Evolutionary conservation across 495 filamentous ascomycete genomes (phyloP).

Genomic region (Trichocladium antarcticum): DNA sequence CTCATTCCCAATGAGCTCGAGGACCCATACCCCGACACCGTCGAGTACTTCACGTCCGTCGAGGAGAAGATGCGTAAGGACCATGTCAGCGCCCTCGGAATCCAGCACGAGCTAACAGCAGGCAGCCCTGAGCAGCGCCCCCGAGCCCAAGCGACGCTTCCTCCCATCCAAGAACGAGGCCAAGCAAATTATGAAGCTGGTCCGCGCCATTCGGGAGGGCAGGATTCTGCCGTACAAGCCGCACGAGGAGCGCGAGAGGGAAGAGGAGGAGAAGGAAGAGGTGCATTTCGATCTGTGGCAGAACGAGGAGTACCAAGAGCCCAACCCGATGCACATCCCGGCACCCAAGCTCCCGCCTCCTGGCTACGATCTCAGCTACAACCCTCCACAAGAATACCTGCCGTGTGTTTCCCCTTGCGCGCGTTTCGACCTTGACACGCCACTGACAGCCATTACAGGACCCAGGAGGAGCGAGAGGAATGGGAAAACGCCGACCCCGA

Average conservation of each 20-base stretch:
- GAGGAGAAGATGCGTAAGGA: slow-evolving; percentile 68
- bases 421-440: neutral
- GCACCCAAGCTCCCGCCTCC: slow-evolving; percentile 91
- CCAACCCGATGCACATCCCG: slow-evolving; percentile 90
- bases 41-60: slow-evolving; percentile 87
- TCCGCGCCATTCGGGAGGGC: slow-evolving; percentile 88
- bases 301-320: slow-evolving; percentile 69
- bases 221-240: slow-evolving; percentile 86
- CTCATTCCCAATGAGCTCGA: slow-evolving; percentile 79
- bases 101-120: neutral
- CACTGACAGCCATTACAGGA: slow-evolving; percentile 22
- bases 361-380: slow-evolving; percentile 89
- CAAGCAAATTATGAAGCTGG: slow-evolving; percentile 95
- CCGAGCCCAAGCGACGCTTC: slow-evolving; percentile 92
- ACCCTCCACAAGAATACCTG: slow-evolving; percentile 90
- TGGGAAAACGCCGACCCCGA: slow-evolving; percentile 87
- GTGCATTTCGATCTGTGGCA: slow-evolving; percentile 85
- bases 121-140: slow-evolving; percentile 67
- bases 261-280: slow-evolving; percentile 56
- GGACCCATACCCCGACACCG: slow-evolving; percentile 80
- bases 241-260: slow-evolving; percentile 59
- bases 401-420: slow-evolving; percentile 32
- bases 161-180: slow-evolving; percentile 96
- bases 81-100: neutral
- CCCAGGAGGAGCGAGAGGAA: slow-evolving; percentile 67